phyloP scores from a whole-genome alignment of 1,139 yeast species.

The Saccharomyces hybrid region DNA sequence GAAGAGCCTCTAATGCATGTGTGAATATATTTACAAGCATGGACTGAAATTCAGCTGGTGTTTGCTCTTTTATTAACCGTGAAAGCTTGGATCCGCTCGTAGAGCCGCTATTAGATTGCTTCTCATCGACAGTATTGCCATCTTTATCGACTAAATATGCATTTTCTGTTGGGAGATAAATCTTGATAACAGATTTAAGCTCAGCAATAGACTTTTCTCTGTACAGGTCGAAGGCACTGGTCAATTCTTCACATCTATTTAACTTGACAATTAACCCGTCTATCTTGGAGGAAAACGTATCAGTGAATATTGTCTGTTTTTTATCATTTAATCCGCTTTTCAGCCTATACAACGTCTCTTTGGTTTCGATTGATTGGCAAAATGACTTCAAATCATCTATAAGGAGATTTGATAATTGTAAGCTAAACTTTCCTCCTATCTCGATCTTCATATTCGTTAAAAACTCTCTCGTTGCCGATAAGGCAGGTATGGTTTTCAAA shows the following conservation, averaged over 20 bases:
- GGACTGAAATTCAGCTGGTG: conserved; percentile 64
- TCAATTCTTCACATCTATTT: conserved; percentile 54
- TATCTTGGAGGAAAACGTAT: conserved; percentile 31
- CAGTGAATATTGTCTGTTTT: conserved; percentile 16
- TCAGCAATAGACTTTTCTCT: conserved; percentile 63
- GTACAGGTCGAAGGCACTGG: conserved; percentile 56
- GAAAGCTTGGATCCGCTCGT: conserved; percentile 38
- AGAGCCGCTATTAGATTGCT: not conserved
- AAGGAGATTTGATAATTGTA: conserved; percentile 47
- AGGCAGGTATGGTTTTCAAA: conserved; percentile 50
- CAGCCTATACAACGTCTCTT: conserved; percentile 49
- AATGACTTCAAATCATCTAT: conserved; percentile 54
- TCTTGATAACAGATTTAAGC: conserved; percentile 63
- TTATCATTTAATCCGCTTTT: conserved; percentile 24
- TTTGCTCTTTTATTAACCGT: conserved; percentile 49
- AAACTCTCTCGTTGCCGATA: conserved; percentile 46
- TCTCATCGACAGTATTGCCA: conserved; percentile 17
- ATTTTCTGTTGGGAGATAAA: conserved; percentile 44
- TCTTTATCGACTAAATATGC: conserved; percentile 12
- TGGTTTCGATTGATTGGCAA: conserved; percentile 41
- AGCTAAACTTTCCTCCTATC: conserved; percentile 62
- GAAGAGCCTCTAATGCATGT: conserved; percentile 60
- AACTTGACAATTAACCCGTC: conserved; percentile 46
- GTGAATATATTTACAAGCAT: conserved; percentile 60
- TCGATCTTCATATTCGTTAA: conserved; percentile 44